A percentile compares a stretch with the other conserved stretches of the same genome.
Conservation (phyloP, 768 basidiomycete genomes). For the Mycena haematopus region DNA sequence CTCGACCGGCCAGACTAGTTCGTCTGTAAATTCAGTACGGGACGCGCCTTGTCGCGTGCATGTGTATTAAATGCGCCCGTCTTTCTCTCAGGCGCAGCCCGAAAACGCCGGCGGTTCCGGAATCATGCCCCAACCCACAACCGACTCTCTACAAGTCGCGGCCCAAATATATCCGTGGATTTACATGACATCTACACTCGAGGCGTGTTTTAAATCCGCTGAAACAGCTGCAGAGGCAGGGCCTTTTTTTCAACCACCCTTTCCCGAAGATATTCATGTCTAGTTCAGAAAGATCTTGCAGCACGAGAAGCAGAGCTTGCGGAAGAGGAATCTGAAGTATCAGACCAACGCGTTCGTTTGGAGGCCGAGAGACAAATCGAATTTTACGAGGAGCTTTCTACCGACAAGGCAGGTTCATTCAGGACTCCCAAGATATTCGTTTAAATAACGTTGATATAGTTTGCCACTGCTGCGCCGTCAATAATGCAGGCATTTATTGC, state of each 20-base stretch:
- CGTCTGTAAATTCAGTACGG: constrained; percentile 3
- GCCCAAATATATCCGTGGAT: constrained; percentile 65
- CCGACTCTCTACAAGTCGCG: constrained; percentile 53
- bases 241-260: constrained; percentile 1
- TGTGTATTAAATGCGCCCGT: background rate
- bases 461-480: constrained; percentile 50
- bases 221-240: constrained; percentile 45
- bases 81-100: constrained; percentile 7
- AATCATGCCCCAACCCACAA: constrained; percentile 33
- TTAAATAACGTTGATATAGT: constrained; percentile 36
- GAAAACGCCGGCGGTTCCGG: constrained; percentile 9
- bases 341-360: constrained; percentile 48
- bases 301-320: constrained; percentile 40
- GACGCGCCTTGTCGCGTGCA: constrained; percentile 12
- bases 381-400: constrained; percentile 54
- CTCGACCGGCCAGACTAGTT: background rate
- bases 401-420: constrained; percentile 37
- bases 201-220: constrained; percentile 53
- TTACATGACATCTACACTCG: constrained; percentile 63
- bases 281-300: constrained; percentile 45
- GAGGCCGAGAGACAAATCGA: constrained; percentile 50
- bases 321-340: constrained; percentile 47
- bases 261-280: background rate
- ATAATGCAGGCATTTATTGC: constrained; percentile 56
- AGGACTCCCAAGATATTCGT: background rate